phyloP scores from a whole-genome alignment of 306 rosid species.

The Medicago lupulina region DNA sequence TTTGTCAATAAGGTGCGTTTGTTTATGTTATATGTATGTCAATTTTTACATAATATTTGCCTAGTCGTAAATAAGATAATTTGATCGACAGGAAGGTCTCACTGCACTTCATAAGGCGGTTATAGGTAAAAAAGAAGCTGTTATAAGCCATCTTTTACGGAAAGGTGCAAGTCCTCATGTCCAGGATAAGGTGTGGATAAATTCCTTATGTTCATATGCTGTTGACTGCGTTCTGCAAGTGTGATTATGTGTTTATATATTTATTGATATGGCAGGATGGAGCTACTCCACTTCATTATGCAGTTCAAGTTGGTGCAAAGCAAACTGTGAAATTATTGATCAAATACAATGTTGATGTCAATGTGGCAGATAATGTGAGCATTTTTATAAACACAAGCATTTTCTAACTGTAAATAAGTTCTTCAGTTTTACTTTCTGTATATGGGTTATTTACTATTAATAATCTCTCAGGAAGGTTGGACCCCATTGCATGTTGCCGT shows the following conservation, averaged over 20 bases:
- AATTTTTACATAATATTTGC: constrained; percentile 21
- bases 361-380: constrained; percentile 78
- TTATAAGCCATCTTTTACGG: constrained; percentile 87
- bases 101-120: constrained; percentile 92
- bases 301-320: constrained; percentile 91
- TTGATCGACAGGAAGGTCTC: constrained; percentile 74
- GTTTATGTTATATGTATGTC: constrained; percentile 5
- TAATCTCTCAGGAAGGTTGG: constrained; percentile 82
- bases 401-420: constrained; percentile 6
- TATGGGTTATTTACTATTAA: constrained; percentile 12
- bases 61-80: constrained; percentile 37
- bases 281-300: constrained; percentile 95
- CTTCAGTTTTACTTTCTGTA: background rate
- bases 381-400: constrained; percentile 3
- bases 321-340: constrained; percentile 85
- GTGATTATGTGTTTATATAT: constrained; percentile 34
- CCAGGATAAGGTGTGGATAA: constrained; percentile 70
- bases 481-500: constrained; percentile 89
- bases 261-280: constrained; percentile 71
- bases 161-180: constrained; percentile 91
- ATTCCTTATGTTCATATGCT: constrained; percentile 26
- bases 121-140: constrained; percentile 81
- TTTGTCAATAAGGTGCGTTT: constrained; percentile 56
- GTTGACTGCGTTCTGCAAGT: constrained; percentile 20
- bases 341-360: constrained; percentile 78